phyloP scores from a whole-genome alignment of 441 rosid species.

The Oxalis stricta region DNA sequence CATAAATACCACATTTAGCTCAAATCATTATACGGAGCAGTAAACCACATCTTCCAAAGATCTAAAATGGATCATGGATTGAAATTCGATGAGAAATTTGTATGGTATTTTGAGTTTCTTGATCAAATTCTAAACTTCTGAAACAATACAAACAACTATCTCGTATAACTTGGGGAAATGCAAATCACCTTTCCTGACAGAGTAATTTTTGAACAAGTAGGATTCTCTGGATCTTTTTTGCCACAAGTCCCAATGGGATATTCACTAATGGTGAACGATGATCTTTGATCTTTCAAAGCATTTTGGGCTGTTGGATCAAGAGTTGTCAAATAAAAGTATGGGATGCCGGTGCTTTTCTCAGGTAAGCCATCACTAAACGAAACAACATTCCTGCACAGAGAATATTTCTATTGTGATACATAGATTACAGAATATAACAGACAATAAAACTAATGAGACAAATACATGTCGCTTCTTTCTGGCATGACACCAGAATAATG shows the following conservation, averaged over 20 bases:
- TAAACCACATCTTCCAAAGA: neutral
- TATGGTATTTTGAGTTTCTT: no score
- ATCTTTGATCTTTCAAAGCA: slow-evolving; percentile 56
- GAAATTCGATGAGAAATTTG: no score
- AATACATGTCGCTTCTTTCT: neutral
- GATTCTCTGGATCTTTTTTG: slow-evolving; percentile 70
- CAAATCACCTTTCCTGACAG: slow-evolving; percentile 66
- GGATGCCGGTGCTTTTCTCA: slow-evolving; percentile 48
- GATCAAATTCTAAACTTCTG: neutral
- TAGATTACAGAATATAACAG: neutral
- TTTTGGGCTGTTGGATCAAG: slow-evolving; percentile 89
- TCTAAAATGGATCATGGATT: neutral
- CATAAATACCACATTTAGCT: neutral
- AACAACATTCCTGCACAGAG: slow-evolving; percentile 58
- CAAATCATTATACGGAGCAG: neutral
- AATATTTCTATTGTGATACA: neutral
- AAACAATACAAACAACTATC: neutral
- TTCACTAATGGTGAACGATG: slow-evolving; percentile 76
- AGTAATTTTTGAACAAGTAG: slow-evolving; percentile 75
- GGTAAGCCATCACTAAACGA: slow-evolving; percentile 84
- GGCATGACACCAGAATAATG: no score
- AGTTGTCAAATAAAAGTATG: slow-evolving; percentile 76
- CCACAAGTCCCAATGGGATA: slow-evolving; percentile 82
- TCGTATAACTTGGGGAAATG: neutral
- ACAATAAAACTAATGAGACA: neutral